These are phyloP conservation scores for Aspergillus bridgeri DNA, from an alignment of 495 filamentous ascomycete species.

Conservation along the genomic window DNA sequence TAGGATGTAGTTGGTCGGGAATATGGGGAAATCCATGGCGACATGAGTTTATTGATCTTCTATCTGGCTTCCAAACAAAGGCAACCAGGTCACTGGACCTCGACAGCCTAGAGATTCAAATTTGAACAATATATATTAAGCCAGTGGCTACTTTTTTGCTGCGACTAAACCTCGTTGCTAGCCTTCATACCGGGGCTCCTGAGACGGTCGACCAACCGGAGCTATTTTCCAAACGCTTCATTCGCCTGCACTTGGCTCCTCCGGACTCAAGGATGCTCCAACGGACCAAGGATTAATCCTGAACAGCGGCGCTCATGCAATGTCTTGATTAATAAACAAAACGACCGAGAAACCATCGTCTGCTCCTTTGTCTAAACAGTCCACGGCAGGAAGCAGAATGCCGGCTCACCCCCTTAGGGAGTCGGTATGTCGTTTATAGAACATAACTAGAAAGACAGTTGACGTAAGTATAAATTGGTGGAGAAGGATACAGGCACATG, in stretches of 20 bases:
- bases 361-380: background rate
- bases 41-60: background rate
- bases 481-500: background rate
- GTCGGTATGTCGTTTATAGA: slow-evolving; percentile 17
- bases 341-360: background rate
- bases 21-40: background rate
- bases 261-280: background rate
- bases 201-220: no score
- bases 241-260: background rate
- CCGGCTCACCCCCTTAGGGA: background rate
- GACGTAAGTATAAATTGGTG: slow-evolving; percentile 8
- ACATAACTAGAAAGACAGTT: slow-evolving; percentile 24
- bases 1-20: no score
- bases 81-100: background rate
- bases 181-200: no score
- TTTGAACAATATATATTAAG: background rate
- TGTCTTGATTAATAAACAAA: background rate
- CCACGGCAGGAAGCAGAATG: background rate
- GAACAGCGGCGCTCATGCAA: background rate
- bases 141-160: background rate
- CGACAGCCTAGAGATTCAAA: background rate
- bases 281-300: background rate
- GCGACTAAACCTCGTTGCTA: background rate
- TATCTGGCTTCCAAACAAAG: background rate
- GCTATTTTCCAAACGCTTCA: background rate